Conservation (phyloP, 1,139 yeast genomes). For the Blastobotrys indianensis region DNA sequence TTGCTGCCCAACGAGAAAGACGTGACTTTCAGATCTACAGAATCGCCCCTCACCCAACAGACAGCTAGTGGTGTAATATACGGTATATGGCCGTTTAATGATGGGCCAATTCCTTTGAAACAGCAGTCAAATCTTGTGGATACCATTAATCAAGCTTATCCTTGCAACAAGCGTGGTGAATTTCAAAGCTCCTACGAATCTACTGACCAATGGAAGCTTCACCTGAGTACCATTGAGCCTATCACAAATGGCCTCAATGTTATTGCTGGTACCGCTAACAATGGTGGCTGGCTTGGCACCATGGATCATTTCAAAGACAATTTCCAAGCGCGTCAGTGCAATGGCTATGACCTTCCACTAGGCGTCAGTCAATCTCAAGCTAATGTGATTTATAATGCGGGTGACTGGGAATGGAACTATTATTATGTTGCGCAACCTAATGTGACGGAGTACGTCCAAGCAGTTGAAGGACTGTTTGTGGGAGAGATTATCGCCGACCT, state of each 20-base stretch:
- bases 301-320: constrained; percentile 41
- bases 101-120: constrained; percentile 27
- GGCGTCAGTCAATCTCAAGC: constrained; percentile 29
- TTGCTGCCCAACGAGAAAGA: constrained; percentile 26
- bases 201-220: constrained; percentile 33
- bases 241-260: constrained; percentile 23
- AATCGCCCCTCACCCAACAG: constrained; percentile 36
- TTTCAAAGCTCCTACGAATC: constrained; percentile 25
- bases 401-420: constrained; percentile 39
- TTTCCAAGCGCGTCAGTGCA: constrained; percentile 36
- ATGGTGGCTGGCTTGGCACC: constrained; percentile 28
- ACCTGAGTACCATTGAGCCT: constrained; percentile 26
- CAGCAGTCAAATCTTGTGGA: constrained; percentile 30
- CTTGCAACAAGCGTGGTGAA: constrained; percentile 31
- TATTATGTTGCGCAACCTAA: constrained; percentile 31
- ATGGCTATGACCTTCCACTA: constrained; percentile 32
- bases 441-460: constrained; percentile 32
- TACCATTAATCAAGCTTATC: constrained; percentile 33
- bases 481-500: constrained; percentile 33
- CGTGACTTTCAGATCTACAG: constrained; percentile 34
- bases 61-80: constrained; percentile 34
- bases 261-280: constrained; percentile 27
- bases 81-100: constrained; percentile 34
- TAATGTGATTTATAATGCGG: constrained; percentile 36
- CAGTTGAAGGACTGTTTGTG: constrained; percentile 35